Evolutionary conservation across 768 basidiomycete genomes (phyloP).

Genomic region (Russula ochroleuca): DNA sequence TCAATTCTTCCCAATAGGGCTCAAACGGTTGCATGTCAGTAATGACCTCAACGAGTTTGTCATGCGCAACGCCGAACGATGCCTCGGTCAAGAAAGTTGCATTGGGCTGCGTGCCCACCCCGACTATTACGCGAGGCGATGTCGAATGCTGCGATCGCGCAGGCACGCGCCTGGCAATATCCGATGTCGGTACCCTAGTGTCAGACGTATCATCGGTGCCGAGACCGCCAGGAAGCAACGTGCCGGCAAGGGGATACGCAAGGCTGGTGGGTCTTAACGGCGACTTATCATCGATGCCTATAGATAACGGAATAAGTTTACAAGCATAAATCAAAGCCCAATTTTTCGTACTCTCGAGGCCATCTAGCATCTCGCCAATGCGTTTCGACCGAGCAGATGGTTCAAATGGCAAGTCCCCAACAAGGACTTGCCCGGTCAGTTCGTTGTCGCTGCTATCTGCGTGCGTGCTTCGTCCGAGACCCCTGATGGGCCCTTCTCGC

Average conservation of each 20-base stretch:
- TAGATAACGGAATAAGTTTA: constrained; percentile 1
- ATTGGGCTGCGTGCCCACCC: constrained; percentile 33
- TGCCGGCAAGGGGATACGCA: constrained; percentile 41
- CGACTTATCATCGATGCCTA: constrained; percentile 43
- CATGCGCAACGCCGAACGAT: constrained; percentile 92
- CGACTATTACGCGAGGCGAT: constrained; percentile 19
- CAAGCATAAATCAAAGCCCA: constrained; percentile 9
- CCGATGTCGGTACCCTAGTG: constrained; percentile 23
- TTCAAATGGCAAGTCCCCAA: constrained; percentile 34
- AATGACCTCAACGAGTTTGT: constrained; percentile 84
- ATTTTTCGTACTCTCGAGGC: constrained; percentile 53
- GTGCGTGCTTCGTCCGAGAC: constrained; percentile 43
- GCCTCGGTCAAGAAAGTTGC: constrained; percentile 90
- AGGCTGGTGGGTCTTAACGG: constrained; percentile 53
- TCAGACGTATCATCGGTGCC: constrained; percentile 30
- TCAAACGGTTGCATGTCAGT: constrained; percentile 94
- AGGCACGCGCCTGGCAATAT: constrained; percentile 2
- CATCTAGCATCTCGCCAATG: constrained; percentile 75
- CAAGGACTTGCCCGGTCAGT: constrained; percentile 24
- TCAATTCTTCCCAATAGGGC: constrained; percentile 86
- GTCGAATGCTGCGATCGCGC: constrained; percentile 34
- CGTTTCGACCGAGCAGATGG: constrained; percentile 72
- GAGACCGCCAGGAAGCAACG: constrained; percentile 37
- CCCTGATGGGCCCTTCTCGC: constrained; percentile 81
- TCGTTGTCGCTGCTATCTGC: constrained; percentile 37